Evolutionary conservation across 2,329 filamentous ascomycete genomes (phyloP).

Genomic region (Sordariomycetes sp.): DNA sequence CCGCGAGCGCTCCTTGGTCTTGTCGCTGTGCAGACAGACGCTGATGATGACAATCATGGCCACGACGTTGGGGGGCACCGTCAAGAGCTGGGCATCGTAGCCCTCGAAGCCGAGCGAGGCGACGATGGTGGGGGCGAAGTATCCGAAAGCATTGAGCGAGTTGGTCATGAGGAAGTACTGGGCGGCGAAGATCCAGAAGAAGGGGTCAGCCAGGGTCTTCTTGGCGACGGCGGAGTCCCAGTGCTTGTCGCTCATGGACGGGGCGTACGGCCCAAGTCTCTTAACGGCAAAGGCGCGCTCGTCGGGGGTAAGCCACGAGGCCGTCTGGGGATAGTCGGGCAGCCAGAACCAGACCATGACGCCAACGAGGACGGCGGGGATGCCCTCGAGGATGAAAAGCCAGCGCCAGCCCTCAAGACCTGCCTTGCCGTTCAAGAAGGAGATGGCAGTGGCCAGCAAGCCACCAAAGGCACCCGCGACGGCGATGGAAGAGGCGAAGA

Average conservation of each 20-base stretch:
- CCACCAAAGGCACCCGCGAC: constrained; percentile 53
- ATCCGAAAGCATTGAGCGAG: constrained; percentile 23
- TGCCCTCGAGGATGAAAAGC: constrained; percentile 49
- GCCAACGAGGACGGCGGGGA: constrained; percentile 18
- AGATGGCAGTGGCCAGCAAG: constrained; percentile 43
- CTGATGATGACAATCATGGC: constrained; percentile 22
- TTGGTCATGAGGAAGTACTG: constrained; percentile 22
- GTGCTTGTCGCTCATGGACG: constrained; percentile 23
- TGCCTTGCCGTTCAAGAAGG: constrained; percentile 32
- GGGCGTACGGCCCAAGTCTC: constrained; percentile 21
- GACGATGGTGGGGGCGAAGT: constrained; percentile 25
- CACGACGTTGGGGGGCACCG: constrained; percentile 25
- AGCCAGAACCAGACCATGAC: constrained; percentile 20
- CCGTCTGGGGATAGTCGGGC: constrained; percentile 24
- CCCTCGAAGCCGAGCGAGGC: constrained; percentile 21
- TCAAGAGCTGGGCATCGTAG: constrained; percentile 22
- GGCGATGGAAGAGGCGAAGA: constrained; percentile 50
- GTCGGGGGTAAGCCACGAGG: constrained; percentile 19
- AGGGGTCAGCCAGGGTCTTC: constrained; percentile 19
- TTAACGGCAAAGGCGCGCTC: constrained; percentile 23
- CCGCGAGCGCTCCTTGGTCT: constrained; percentile 19
- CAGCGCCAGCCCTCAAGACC: constrained; percentile 36
- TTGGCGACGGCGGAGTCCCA: constrained; percentile 21
- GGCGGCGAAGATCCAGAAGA: constrained; percentile 21
- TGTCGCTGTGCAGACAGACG: constrained; percentile 19